A percentile compares a stretch with the other conserved stretches of the same genome.
Evolutionary conservation across 2,329 filamentous ascomycete species (phyloP).

Genomic region (Diaporthe sp.): DNA sequence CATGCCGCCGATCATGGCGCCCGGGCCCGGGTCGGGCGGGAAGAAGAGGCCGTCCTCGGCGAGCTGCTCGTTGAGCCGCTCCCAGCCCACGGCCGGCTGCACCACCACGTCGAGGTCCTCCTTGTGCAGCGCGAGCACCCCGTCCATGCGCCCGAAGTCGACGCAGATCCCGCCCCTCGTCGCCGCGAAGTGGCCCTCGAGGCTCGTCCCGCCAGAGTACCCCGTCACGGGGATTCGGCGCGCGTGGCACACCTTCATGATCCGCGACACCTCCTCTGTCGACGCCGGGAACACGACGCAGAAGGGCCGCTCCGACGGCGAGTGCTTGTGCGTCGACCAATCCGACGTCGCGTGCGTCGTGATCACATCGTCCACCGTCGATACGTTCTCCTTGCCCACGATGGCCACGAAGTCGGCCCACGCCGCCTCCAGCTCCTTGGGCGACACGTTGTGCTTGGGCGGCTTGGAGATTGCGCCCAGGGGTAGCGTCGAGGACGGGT

Average conservation of each 20-base stretch:
- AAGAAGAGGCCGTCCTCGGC: slow-evolving; percentile 80
- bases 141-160: slow-evolving; percentile 88
- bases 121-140: slow-evolving; percentile 81
- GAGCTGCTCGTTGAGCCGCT: slow-evolving; percentile 79
- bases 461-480: slow-evolving; percentile 60
- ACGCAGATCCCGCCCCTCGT: slow-evolving; percentile 87
- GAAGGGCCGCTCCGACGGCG: slow-evolving; percentile 27
- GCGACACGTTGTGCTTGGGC: slow-evolving; percentile 69
- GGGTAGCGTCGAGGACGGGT: slow-evolving; percentile 70
- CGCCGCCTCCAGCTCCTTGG: slow-evolving; percentile 75
- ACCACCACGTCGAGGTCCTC: slow-evolving; percentile 82
- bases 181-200: slow-evolving; percentile 90
- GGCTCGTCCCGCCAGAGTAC: slow-evolving; percentile 88
- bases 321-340: slow-evolving; percentile 65
- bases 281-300: slow-evolving; percentile 52
- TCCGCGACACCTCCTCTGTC: slow-evolving; percentile 85
- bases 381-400: slow-evolving; percentile 74
- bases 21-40: slow-evolving; percentile 86
- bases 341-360: slow-evolving; percentile 69
- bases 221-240: slow-evolving; percentile 87
- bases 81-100: slow-evolving; percentile 83
- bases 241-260: slow-evolving; percentile 90
- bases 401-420: slow-evolving; percentile 77
- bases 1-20: slow-evolving; percentile 88
- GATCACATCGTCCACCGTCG: slow-evolving; percentile 68